phyloP scores from a whole-genome alignment of 2,329 filamentous ascomycete species.

The Monilinia laxa region DNA sequence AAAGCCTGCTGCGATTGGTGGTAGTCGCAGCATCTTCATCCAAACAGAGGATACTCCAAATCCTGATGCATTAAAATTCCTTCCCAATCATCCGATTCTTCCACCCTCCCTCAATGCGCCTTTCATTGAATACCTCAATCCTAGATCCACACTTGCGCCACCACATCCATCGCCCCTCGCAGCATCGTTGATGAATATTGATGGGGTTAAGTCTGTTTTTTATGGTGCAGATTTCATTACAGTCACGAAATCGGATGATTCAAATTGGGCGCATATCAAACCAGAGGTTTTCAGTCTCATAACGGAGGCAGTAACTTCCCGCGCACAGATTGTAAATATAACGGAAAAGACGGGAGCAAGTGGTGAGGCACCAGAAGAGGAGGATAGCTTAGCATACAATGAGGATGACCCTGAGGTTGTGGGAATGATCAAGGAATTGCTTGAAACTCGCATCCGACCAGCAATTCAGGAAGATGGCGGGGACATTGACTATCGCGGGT shows the following conservation, averaged over 20 bases:
- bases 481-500: slow-evolving; percentile 93
- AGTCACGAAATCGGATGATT: slow-evolving; percentile 83
- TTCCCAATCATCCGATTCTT: slow-evolving; percentile 84
- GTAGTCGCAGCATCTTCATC: slow-evolving; percentile 84
- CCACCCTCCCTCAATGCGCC: slow-evolving; percentile 70
- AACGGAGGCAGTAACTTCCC: slow-evolving; percentile 84
- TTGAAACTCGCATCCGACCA: slow-evolving; percentile 91
- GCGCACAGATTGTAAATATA: slow-evolving; percentile 75
- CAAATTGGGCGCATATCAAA: slow-evolving; percentile 91
- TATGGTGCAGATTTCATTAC: slow-evolving; percentile 97
- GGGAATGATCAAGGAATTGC: slow-evolving; percentile 96
- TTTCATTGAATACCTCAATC: slow-evolving; percentile 89
- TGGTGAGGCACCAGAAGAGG: slow-evolving; percentile 49
- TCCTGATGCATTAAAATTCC: slow-evolving; percentile 92
- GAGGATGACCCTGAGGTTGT: slow-evolving; percentile 93
- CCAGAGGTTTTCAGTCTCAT: slow-evolving; percentile 95
- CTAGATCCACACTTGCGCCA: slow-evolving; percentile 82
- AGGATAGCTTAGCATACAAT: slow-evolving; percentile 77
- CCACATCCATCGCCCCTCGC: slow-evolving; percentile 91
- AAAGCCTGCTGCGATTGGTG: slow-evolving; percentile 42
- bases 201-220: slow-evolving; percentile 92
- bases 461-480: slow-evolving; percentile 97
- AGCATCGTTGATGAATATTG: slow-evolving; percentile 85
- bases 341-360: slow-evolving; percentile 57
- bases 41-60: slow-evolving; percentile 96